Percentiles rank a stretch among this genome's conserved stretches.
Evolutionary conservation across 2,329 filamentous ascomycete species (phyloP).

Genomic region (Diaporthe aspalathi): DNA sequence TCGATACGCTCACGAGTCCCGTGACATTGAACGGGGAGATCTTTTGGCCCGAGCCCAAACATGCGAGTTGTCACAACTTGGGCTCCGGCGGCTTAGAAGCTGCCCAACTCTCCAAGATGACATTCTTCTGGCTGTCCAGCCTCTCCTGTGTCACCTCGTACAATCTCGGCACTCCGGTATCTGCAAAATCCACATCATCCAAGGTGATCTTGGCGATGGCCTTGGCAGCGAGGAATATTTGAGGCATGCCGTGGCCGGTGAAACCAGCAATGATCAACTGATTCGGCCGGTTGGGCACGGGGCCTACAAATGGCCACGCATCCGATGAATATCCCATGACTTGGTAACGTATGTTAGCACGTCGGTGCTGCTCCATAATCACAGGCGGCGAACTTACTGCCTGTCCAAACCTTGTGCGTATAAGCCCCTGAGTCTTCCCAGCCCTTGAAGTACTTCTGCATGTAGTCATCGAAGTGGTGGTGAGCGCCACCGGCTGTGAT

Average conservation of each 20-base stretch:
- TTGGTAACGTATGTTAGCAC: slow-evolving; percentile 34
- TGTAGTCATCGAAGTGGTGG: slow-evolving; percentile 57
- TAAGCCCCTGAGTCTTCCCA: slow-evolving; percentile 57
- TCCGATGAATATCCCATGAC: slow-evolving; percentile 58
- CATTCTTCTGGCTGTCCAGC: slow-evolving; percentile 41
- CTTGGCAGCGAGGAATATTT: slow-evolving; percentile 55
- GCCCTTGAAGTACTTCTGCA: slow-evolving; percentile 57
- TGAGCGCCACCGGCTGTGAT: slow-evolving; percentile 50
- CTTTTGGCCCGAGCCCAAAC: too few species aligned
- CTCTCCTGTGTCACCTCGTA: slow-evolving; percentile 50
- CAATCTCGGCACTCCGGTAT: slow-evolving; percentile 51
- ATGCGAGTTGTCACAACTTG: background rate
- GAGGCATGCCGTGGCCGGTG: slow-evolving; percentile 63
- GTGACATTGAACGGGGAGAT: too few species aligned
- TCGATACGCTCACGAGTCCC: background rate
- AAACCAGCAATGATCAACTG: slow-evolving; percentile 62
- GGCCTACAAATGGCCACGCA: slow-evolving; percentile 56
- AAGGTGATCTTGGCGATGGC: slow-evolving; percentile 55
- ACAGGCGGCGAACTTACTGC: slow-evolving; percentile 45
- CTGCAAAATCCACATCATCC: slow-evolving; percentile 46
- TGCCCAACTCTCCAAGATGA: slow-evolving; percentile 35
- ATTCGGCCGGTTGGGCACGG: slow-evolving; percentile 52
- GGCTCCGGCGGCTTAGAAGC: slow-evolving; percentile 19
- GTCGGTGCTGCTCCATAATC: too few species aligned
- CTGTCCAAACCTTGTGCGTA: slow-evolving; percentile 55